These are phyloP conservation scores for Tricladium varicosporioides DNA, from an alignment of 2,329 filamentous ascomycete genomes.

Conservation along the genomic window DNA sequence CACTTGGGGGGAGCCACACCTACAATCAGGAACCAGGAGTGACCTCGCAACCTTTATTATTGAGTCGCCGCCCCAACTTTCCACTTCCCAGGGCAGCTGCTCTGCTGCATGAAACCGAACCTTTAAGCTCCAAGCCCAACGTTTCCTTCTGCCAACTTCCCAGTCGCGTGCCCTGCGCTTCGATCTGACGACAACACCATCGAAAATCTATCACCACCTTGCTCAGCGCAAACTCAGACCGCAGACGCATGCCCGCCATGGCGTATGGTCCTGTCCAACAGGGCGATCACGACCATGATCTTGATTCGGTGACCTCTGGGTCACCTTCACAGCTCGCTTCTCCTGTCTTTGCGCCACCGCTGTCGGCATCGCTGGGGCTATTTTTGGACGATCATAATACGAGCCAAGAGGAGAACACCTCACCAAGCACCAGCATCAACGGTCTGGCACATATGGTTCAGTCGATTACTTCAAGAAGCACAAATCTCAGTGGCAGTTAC, in stretches of 20 bases:
- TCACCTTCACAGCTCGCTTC: constrained; percentile 10
- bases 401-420: constrained; percentile 12
- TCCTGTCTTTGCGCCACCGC: constrained; percentile 14
- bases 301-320: constrained; percentile 1
- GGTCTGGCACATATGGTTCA: constrained; percentile 13
- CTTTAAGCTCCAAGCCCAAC: too few relatives aligned
- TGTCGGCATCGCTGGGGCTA: constrained; percentile 17
- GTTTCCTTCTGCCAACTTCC: too few relatives aligned
- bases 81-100: too few relatives aligned
- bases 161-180: neutral
- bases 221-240: neutral
- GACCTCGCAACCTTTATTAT: too few relatives aligned
- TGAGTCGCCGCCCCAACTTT: too few relatives aligned
- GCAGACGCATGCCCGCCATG: constrained; percentile 11
- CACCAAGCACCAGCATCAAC: constrained; percentile 15
- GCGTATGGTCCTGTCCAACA: constrained; percentile 16
- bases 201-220: neutral
- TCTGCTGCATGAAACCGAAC: too few relatives aligned
- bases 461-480: constrained; percentile 11
- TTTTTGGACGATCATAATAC: constrained; percentile 25
- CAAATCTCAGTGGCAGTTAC: constrained; percentile 16
- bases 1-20: too few relatives aligned
- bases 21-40: too few relatives aligned
- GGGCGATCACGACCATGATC: constrained; percentile 3
- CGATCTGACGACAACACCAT: neutral